Base-by-base conservation (phyloP, 768 basidiomycete species). In the Termitomyces bulborhizus region DNA sequence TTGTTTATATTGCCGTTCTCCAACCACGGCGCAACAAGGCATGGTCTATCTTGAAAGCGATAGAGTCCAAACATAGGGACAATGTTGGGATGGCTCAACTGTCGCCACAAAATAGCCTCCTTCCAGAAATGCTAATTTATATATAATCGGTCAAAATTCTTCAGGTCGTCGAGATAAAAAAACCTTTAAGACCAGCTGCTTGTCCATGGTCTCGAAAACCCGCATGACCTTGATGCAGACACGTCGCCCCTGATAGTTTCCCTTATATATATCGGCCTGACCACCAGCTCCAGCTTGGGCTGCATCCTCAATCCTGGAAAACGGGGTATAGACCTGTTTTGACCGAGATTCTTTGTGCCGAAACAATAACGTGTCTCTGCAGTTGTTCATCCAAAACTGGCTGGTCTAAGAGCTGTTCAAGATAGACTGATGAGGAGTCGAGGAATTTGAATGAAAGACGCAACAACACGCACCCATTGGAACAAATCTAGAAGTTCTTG, bases 1-100 rank as follows among this genome's bases (percentile, higher is more conserved):
- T 34, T 53, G n/a, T 12, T 64, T 11, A 71, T 59, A 42, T 68
- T 69, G 0, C 71, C 72, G 46, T 68, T 65, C 29, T 71, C 62
- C 71, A 72, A 71, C 71, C 69, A 73, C 4, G 71, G 69, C 4
- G 69, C 68, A 2, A 73, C 68, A 39, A 71, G 64, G 48, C 69
- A 70, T 11, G 71, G 55, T 39, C 69, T 59, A 8, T 55, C 55
- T 26, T 61, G 53, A 9, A 52, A 54, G 31, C 68, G 66, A 34
- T 56, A 58, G 6, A 68, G 50, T 3, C 74, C 73, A 13, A 68
- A 68, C 40, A 75, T 70, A 0, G 73, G 72, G 6, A 74, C 63
- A 9, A 75, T 59, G 54, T 60, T 60, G 5, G 46, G 41, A 44
- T 60, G 59, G 18, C 43, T 37, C 6, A 60, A 32, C 16, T 60